Evolutionary conservation across 495 filamentous ascomycete species (phyloP).

Genomic region (Neurospora sp.): DNA sequence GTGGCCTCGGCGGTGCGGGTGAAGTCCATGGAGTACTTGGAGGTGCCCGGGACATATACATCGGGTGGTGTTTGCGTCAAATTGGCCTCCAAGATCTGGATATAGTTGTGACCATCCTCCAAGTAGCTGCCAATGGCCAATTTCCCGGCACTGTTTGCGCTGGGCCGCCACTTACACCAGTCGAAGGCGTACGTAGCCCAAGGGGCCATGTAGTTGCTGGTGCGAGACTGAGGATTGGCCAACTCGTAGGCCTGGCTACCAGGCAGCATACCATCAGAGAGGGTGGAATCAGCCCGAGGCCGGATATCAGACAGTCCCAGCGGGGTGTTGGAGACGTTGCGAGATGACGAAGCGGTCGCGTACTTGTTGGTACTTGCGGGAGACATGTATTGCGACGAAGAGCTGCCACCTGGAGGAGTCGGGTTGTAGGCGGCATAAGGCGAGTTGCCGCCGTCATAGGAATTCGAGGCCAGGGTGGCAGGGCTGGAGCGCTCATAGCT

Average conservation of each 20-base stretch:
- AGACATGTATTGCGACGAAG: slow-evolving; percentile 53
- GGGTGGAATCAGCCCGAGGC: slow-evolving; percentile 61
- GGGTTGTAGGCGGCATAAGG: slow-evolving; percentile 58
- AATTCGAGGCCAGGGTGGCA: slow-evolving; percentile 29
- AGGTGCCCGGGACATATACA: slow-evolving; percentile 55
- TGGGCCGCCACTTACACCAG: slow-evolving; percentile 98
- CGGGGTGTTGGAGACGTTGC: slow-evolving; percentile 71
- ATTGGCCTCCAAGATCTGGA: slow-evolving; percentile 93
- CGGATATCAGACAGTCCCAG: slow-evolving; percentile 87
- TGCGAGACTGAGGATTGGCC: slow-evolving; percentile 39
- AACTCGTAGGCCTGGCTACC: slow-evolving; percentile 45
- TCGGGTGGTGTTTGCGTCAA: slow-evolving; percentile 64
- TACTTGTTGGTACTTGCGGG: slow-evolving; percentile 47
- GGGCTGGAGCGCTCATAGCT: slow-evolving; percentile 79
- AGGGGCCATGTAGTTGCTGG: slow-evolving; percentile 83
- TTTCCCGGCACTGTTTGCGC: slow-evolving; percentile 71
- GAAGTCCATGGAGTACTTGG: slow-evolving; percentile 75
- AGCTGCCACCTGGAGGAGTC: slow-evolving; percentile 49
- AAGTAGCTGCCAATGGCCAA: slow-evolving; percentile 92
- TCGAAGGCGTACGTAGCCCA: slow-evolving; percentile 96
- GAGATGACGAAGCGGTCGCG: slow-evolving; percentile 60
- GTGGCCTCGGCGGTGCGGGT: slow-evolving; percentile 93
- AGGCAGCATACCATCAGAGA: slow-evolving; percentile 50
- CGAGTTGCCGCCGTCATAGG: slow-evolving; percentile 45
- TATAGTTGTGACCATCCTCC: slow-evolving; percentile 99